Conservation (phyloP, 2,329 filamentous ascomycete genomes). For the Microthyrium microscopicum region DNA sequence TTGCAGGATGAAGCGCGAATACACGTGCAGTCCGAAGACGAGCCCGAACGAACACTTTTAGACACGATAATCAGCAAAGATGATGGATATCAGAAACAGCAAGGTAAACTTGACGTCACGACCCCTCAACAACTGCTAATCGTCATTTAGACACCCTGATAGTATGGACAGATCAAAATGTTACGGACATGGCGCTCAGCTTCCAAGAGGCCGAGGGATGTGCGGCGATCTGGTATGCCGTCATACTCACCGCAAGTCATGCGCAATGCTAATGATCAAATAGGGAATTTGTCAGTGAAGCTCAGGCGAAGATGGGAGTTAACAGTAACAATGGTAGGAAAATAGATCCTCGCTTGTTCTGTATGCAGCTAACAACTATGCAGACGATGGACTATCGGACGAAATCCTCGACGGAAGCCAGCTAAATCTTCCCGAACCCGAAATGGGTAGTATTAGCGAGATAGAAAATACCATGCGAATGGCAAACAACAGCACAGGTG, state of each 20-base stretch:
- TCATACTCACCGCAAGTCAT: conserved; percentile 9
- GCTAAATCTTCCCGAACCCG: conserved; percentile 60
- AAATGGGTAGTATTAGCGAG: conserved; percentile 67
- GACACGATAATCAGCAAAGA: conserved; percentile 85
- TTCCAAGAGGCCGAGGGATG: conserved; percentile 97
- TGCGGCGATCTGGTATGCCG: conserved; percentile 66
- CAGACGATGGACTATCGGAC: conserved; percentile 68
- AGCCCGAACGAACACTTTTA: conserved; percentile 65
- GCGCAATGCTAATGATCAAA: conserved; percentile 5
- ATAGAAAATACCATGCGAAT: conserved; percentile 72
- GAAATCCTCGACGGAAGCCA: conserved; percentile 62
- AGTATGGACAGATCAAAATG: conserved; percentile 88
- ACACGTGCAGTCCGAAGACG: conserved; percentile 83
- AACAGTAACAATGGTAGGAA: conserved; percentile 44
- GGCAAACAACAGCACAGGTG: conserved; percentile 55
- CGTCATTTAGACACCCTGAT: conserved; percentile 66
- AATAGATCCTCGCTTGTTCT: background rate
- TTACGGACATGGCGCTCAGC: conserved; percentile 90
- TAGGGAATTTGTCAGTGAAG: conserved; percentile 80
- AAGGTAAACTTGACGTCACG: conserved; percentile 42
- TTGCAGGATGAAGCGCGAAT: conserved; percentile 70
- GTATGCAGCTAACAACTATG: background rate
- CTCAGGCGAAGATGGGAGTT: conserved; percentile 59
- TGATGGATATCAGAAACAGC: conserved; percentile 95
- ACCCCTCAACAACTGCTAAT: conserved; percentile 2